Evolutionary conservation across 2,329 filamentous ascomycete genomes (phyloP).

Genomic region (Aspergillus pseudotamarii): DNA sequence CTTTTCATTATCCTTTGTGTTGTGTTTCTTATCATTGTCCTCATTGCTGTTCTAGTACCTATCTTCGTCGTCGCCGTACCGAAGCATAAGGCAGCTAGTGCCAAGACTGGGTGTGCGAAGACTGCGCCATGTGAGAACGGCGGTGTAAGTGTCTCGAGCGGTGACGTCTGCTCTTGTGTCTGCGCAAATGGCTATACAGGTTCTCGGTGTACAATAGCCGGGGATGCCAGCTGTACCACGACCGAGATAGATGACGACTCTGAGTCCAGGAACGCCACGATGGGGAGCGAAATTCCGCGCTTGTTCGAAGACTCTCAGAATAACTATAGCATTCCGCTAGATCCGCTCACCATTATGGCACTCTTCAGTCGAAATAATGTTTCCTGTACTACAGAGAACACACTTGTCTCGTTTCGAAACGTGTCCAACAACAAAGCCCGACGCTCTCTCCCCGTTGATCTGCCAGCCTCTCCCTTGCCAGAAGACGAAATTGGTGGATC

Average conservation of each 20-base stretch:
- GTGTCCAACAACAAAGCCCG: constrained; percentile 32
- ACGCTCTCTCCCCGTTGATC: constrained; percentile 19
- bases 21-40: constrained; percentile 70
- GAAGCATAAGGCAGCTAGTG: constrained; percentile 40
- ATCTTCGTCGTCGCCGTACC: constrained; percentile 64
- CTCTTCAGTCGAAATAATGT: constrained; percentile 75
- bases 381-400: constrained; percentile 83
- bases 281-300: constrained; percentile 77
- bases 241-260: constrained; percentile 46
- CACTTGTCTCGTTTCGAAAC: constrained; percentile 81
- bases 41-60: constrained; percentile 81
- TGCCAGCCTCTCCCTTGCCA: constrained; percentile 5
- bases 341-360: constrained; percentile 68
- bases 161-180: constrained; percentile 76
- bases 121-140: constrained; percentile 74
- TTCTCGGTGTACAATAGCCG: constrained; percentile 54
- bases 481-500: constrained; percentile 3
- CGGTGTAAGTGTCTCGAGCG: constrained; percentile 71
- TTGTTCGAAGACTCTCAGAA: constrained; percentile 66
- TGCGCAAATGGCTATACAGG: constrained; percentile 87
- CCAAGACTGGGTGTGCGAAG: constrained; percentile 55
- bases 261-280: constrained; percentile 66
- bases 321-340: constrained; percentile 77
- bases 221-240: constrained; percentile 60
- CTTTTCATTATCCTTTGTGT: constrained; percentile 69